A percentile compares a stretch with the other conserved stretches of the same genome.
Conservation (phyloP, 2,329 filamentous ascomycete species). For the Trichoderma koningiopsis region DNA sequence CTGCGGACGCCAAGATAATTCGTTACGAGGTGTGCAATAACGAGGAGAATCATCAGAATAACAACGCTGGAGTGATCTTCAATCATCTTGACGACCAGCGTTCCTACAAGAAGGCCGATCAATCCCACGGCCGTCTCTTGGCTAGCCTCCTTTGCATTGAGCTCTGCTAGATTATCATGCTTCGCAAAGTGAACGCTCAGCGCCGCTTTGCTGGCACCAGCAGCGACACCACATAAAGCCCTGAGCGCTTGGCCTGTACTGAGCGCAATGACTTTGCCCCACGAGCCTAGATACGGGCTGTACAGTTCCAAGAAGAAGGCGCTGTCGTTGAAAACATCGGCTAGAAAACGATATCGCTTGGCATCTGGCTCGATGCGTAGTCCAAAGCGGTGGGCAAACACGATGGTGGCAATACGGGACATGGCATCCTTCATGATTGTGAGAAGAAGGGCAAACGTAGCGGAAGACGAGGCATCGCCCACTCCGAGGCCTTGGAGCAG, state of each 20-base stretch:
- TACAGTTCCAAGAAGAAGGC: slow-evolving; percentile 85
- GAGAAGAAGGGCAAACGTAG: slow-evolving; percentile 78
- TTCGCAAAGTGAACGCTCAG: slow-evolving; percentile 89
- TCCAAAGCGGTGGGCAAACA: slow-evolving; percentile 81
- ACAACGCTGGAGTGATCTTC: slow-evolving; percentile 73
- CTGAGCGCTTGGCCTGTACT: slow-evolving; percentile 54
- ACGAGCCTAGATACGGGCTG: slow-evolving; percentile 68
- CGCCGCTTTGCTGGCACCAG: slow-evolving; percentile 86
- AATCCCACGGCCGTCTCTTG: slow-evolving; percentile 94
- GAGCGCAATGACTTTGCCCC: slow-evolving; percentile 53
- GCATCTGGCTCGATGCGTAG: slow-evolving; percentile 85
- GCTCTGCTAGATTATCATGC: slow-evolving; percentile 83
- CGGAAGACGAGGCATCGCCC: slow-evolving; percentile 75
- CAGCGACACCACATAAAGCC: slow-evolving; percentile 82
- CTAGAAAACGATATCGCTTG: slow-evolving; percentile 84
- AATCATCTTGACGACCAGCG: slow-evolving; percentile 75
- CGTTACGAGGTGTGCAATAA: slow-evolving; percentile 75
- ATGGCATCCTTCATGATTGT: slow-evolving; percentile 81
- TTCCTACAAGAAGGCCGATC: slow-evolving; percentile 82
- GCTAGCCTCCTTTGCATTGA: slow-evolving; percentile 93
- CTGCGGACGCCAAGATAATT: slow-evolving; percentile 85
- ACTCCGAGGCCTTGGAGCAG: slow-evolving; percentile 81
- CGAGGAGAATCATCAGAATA: slow-evolving; percentile 68
- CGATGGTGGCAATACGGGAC: slow-evolving; percentile 79
- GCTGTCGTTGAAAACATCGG: slow-evolving; percentile 85